These are phyloP conservation scores for Dendryphion nanum DNA, from an alignment of 2,329 filamentous ascomycete genomes.

Conservation along the genomic window DNA sequence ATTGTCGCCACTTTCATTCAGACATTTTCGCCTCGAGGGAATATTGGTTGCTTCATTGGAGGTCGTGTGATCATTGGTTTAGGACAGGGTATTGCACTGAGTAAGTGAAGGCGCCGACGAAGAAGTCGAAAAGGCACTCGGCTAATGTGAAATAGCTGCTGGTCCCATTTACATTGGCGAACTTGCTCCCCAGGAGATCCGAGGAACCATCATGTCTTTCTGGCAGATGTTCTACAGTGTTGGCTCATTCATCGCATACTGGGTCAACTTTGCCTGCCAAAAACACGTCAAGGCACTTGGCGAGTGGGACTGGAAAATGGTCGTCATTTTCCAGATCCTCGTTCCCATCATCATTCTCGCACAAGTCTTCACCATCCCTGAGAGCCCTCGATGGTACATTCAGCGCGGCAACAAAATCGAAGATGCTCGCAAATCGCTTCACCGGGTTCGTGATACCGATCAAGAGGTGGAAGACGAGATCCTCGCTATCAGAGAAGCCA, in stretches of 20 bases:
- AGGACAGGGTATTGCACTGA: slow-evolving; percentile 67
- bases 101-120: slow-evolving; percentile 37
- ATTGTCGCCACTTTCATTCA: slow-evolving; percentile 70
- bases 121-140: slow-evolving; percentile 3
- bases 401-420: slow-evolving; percentile 61
- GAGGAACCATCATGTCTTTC: slow-evolving; percentile 67
- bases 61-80: slow-evolving; percentile 69
- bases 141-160: slow-evolving; percentile 46
- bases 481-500: slow-evolving; percentile 62
- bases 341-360: slow-evolving; percentile 62
- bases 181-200: slow-evolving; percentile 62
- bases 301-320: slow-evolving; percentile 72
- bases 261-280: slow-evolving; percentile 64
- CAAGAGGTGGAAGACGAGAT: slow-evolving; percentile 68
- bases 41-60: slow-evolving; percentile 65
- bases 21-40: slow-evolving; percentile 57
- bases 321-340: slow-evolving; percentile 71
- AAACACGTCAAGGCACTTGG: slow-evolving; percentile 57
- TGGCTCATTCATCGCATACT: slow-evolving; percentile 61
- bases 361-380: slow-evolving; percentile 62
- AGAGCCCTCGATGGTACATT: slow-evolving; percentile 68
- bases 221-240: slow-evolving; percentile 68
- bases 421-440: slow-evolving; percentile 58
- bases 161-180: slow-evolving; percentile 72
- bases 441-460: slow-evolving; percentile 62